Percentiles rank a stretch among this genome's conserved stretches.
phyloP scores from a whole-genome alignment of 2,329 filamentous ascomycete species.

The Hypoxylon rubiginosum region DNA sequence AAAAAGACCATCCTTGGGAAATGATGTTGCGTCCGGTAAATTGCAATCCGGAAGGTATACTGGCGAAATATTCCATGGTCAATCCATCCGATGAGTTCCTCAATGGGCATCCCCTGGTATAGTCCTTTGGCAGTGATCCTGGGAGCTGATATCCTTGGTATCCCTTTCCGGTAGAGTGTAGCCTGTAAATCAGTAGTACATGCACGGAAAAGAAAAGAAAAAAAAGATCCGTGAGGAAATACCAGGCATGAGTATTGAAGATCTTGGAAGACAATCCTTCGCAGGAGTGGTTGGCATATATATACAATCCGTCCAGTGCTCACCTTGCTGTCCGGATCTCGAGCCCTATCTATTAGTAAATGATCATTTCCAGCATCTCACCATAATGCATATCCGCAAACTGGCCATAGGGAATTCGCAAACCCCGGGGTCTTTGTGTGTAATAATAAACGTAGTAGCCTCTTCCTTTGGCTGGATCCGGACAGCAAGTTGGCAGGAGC shows the following conservation, averaged over 20 bases:
- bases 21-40: slow-evolving; percentile 27
- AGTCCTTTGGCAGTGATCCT: slow-evolving; percentile 25
- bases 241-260: slow-evolving; percentile 44
- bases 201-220: slow-evolving; percentile 23
- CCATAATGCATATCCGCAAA: slow-evolving; percentile 49
- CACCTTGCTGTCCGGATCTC: slow-evolving; percentile 67
- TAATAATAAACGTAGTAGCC: slow-evolving; percentile 46
- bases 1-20: slow-evolving; percentile 9
- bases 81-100: slow-evolving; percentile 26
- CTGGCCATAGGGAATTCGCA: slow-evolving; percentile 47
- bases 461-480: slow-evolving; percentile 53
- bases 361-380: slow-evolving; percentile 49
- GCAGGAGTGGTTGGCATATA: slow-evolving; percentile 62
- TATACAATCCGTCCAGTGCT: slow-evolving; percentile 65
- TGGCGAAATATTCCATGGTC: slow-evolving; percentile 19
- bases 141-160: slow-evolving; percentile 15
- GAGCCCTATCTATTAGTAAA: slow-evolving; percentile 55
- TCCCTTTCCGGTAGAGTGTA: slow-evolving; percentile 14
- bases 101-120: slow-evolving; percentile 20
- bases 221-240: slow-evolving; percentile 37
- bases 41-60: slow-evolving; percentile 20
- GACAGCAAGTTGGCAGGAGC: slow-evolving; percentile 57
- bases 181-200: slow-evolving; percentile 37
- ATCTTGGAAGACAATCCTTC: slow-evolving; percentile 53
- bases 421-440: slow-evolving; percentile 45